phyloP scores from a whole-genome alignment of 176 grass and related monocot species.

The Oryza officinalis region DNA sequence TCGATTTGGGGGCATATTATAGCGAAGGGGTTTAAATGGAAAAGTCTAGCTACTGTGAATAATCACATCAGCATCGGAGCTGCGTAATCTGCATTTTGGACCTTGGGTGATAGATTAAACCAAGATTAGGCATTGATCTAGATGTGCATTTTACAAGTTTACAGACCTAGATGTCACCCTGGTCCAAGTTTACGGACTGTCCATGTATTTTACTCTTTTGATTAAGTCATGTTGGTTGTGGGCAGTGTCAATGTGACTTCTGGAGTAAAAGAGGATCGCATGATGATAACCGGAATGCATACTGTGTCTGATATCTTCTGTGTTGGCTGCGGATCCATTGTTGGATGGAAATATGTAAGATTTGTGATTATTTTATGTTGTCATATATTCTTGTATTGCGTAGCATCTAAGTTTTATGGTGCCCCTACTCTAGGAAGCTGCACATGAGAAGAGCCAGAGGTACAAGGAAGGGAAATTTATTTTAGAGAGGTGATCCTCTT shows the following conservation, averaged over 20 bases:
- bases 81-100: no score
- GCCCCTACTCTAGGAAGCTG: conserved; percentile 59
- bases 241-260: conserved; percentile 82
- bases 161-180: no score
- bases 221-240: conserved; percentile 36
- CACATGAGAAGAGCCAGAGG: conserved; percentile 81
- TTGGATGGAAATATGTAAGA: conserved; percentile 99
- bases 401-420: conserved; percentile 30
- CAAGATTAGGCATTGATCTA: no score
- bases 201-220: background rate
- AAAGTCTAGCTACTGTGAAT: no score
- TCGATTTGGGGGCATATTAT: no score
- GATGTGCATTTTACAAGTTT: no score
- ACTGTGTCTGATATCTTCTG: conserved; percentile 97
- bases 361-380: conserved; percentile 6
- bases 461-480: conserved; percentile 99
- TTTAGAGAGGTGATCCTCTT: conserved; percentile 73
- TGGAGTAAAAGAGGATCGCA: conserved; percentile 84
- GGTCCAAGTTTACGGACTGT: no score
- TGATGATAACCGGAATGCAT: conserved; percentile 95
- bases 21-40: no score
- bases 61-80: no score
- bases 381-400: conserved; percentile 29
- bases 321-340: conserved; percentile 94
- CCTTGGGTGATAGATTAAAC: no score